Evolutionary conservation across 352 stramenopile species (phyloP), one percentile per base, ranked within the genome.

Genomic region (Saprolegnia diclina): DNA sequence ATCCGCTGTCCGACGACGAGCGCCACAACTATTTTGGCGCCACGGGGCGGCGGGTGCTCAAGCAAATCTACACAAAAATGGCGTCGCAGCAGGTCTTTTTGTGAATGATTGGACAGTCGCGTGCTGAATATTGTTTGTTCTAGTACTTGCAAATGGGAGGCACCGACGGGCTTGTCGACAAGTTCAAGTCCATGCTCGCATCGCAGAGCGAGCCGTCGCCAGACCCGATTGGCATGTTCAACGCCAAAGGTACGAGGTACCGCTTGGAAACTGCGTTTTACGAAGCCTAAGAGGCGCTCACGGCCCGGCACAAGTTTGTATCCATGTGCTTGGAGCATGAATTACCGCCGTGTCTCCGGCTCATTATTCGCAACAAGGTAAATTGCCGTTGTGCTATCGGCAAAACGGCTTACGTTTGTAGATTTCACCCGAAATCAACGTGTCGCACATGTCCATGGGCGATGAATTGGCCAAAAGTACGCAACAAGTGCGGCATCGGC

Each of bases 401-500:
- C 38, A 45, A 7, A 45, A 16, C 7, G 7, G 38, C 38, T 45
- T 14, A 45, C 14, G 38, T 16, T 14, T 14, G 38, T 89, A 90
- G 65, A 88, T 90, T 45, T 89, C 83, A 14, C 81, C 83, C 0
- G 83, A 91, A 71, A 91, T 91, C 73, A 91, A 91, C 59, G 79
- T 91, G 32, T 91, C 83, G 29, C 81, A 91, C 74, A 91, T 91
- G 83, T 73, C 81, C 21, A 91, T 91, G 65, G 81, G 83, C 53
- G 83, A 91, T 64, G 79, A 87, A 14, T 76, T 91, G 19, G 83
- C 80, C 7, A 72, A 72, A 66, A 40, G 57, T 54, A 55, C 11
- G 18, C 4, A 21, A 18, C 32, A 29, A n/a, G n/a, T 13, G 16
- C 56, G 10, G 32, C 21, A 10, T 37, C 9, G 13, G 5, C n/a